Evolutionary conservation across 2,329 filamentous ascomycete species (phyloP).

Genomic region (Dothidotthia symphoricarpi): DNA sequence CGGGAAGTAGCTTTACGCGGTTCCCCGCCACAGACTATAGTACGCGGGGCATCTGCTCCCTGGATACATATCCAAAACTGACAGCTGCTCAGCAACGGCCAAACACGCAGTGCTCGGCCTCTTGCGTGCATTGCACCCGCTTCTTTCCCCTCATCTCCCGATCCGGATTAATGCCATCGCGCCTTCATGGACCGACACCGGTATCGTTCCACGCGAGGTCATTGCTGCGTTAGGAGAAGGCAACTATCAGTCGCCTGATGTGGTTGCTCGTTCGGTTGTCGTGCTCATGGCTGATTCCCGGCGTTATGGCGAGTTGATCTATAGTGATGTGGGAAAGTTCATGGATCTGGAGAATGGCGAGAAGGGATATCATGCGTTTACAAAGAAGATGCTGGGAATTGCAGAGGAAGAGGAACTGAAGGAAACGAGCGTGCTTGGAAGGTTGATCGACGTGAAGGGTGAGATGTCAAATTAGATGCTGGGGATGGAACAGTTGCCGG

Average conservation of each 20-base stretch:
- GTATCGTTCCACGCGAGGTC: constrained; percentile 17
- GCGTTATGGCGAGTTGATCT: constrained; percentile 29
- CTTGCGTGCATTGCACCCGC: constrained; percentile 22
- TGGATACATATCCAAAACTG: not conserved
- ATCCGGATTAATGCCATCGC: constrained; percentile 38
- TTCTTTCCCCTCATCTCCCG: constrained; percentile 23
- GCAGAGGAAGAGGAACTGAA: constrained; percentile 2
- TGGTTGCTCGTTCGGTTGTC: constrained; percentile 23
- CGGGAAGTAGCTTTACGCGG: constrained; percentile 26
- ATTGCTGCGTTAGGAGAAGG: constrained; percentile 16
- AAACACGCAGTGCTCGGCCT: constrained; percentile 37
- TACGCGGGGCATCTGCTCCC: constrained; percentile 6
- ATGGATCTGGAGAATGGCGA: constrained; percentile 32
- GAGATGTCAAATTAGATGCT: not conserved
- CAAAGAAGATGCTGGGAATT: constrained; percentile 17
- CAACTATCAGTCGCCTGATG: constrained; percentile 23
- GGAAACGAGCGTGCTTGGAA: constrained; percentile 8
- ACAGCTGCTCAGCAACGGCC: constrained; percentile 19
- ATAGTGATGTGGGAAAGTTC: constrained; percentile 24
- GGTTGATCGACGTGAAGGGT: constrained; percentile 2
- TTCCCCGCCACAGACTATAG: constrained; percentile 34
- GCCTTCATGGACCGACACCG: constrained; percentile 33
- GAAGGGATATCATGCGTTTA: constrained; percentile 18
- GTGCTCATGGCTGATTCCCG: constrained; percentile 29
- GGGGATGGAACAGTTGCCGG: too few species aligned